Conservation (phyloP, 306 rosid species). For the Potentilla sterilis region DNA sequence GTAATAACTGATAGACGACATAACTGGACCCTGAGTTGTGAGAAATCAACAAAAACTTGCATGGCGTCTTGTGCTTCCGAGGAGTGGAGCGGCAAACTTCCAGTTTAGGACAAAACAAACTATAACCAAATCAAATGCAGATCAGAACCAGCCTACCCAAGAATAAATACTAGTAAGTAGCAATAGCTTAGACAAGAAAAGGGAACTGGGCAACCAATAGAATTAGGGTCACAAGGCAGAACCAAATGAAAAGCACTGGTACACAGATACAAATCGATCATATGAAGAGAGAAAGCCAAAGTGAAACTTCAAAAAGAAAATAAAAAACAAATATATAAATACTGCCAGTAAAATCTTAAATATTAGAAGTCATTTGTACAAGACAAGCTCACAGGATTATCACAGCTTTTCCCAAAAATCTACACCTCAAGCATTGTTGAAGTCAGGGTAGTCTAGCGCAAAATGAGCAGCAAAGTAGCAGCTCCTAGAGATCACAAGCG, state of each 20-base stretch:
- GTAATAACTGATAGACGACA: neutral
- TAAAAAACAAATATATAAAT: constrained; percentile 1
- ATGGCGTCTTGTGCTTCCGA: neutral
- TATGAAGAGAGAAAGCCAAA: neutral
- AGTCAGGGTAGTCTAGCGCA: constrained; percentile 5
- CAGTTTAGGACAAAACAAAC: too few relatives aligned
- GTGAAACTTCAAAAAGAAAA: neutral
- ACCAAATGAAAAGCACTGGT: neutral
- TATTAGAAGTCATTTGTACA: constrained; percentile 33
- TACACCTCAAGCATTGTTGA: constrained; percentile 26
- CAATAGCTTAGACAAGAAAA: too few relatives aligned
- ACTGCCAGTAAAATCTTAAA: constrained; percentile 17
- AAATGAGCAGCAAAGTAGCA: constrained; percentile 40
- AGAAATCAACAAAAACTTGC: neutral
- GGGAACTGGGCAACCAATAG: too few relatives aligned
- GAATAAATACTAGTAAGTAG: too few relatives aligned
- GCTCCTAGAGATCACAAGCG: constrained; percentile 14
- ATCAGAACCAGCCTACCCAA: too few relatives aligned
- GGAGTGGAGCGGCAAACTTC: too few relatives aligned
- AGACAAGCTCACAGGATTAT: constrained; percentile 25
- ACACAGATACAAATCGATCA: neutral
- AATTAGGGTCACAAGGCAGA: too few relatives aligned
- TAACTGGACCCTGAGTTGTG: neutral
- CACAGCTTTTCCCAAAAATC: constrained; percentile 29
- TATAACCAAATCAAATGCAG: too few relatives aligned